Percentiles rank a stretch among this genome's conserved stretches.
Conservation (phyloP, 345 rosid genomes). For the Toxicodendron radicans region DNA sequence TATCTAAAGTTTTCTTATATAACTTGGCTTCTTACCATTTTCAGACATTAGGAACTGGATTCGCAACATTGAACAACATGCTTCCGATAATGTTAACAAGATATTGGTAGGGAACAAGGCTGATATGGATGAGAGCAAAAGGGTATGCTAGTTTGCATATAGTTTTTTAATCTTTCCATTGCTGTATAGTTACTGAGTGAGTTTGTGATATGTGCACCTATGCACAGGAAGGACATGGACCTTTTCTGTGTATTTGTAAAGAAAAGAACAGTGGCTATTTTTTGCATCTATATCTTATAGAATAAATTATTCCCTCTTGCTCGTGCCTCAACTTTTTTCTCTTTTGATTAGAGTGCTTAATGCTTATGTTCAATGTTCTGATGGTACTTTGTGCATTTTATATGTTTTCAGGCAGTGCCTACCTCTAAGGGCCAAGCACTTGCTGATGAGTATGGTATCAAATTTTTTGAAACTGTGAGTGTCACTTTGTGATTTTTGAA, state of each 20-base stretch:
- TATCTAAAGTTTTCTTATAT: conserved; percentile 15
- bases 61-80: conserved; percentile 98
- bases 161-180: background rate
- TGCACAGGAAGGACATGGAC: background rate
- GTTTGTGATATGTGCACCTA: background rate
- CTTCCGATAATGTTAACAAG: conserved; percentile 97
- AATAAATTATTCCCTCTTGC: conserved; percentile 1
- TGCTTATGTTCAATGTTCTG: background rate
- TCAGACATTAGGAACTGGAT: conserved; percentile 99
- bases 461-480: conserved; percentile 95
- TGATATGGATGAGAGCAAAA: conserved; percentile 99
- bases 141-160: conserved; percentile 44
- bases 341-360: background rate
- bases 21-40: conserved; percentile 27
- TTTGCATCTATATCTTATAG: background rate
- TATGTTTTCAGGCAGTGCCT: conserved; percentile 76
- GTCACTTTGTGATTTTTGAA: conserved; percentile 2
- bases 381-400: background rate
- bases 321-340: too few relatives aligned
- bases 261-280: background rate
- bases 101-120: conserved; percentile 98
- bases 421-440: conserved; percentile 96
- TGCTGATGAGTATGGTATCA: conserved; percentile 97
- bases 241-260: background rate
- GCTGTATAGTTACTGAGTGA: background rate